phyloP scores from a whole-genome alignment of 169 alveolate species.

The Plasmodium cynomolgi region DNA sequence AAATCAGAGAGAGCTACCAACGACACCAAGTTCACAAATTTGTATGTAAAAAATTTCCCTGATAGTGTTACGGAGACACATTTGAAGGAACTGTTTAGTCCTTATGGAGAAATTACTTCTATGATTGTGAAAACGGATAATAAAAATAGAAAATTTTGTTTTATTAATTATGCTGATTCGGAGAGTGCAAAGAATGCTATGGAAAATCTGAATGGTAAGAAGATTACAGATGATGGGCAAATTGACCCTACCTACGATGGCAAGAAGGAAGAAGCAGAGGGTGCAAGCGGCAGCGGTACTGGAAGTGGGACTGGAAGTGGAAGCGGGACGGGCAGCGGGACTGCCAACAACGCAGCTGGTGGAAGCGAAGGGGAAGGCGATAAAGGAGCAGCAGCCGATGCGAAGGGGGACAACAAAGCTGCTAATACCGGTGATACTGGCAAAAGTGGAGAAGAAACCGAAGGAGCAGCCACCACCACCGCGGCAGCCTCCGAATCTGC shows the following conservation, averaged over 20 bases:
- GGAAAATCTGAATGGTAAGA: slow-evolving; percentile 88
- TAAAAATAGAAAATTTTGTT: slow-evolving; percentile 91
- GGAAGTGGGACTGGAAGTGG: too few relatives aligned
- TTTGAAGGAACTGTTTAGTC: slow-evolving; percentile 84
- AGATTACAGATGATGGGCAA: slow-evolving; percentile 81
- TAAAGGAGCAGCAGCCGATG: not conserved
- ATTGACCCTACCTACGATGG: slow-evolving; percentile 49
- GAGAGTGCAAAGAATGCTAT: slow-evolving; percentile 92
- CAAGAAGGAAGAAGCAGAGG: slow-evolving; percentile 56
- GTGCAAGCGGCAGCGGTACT: not conserved
- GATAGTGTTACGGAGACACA: slow-evolving; percentile 88
- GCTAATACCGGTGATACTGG: not conserved
- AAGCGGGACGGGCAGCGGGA: not conserved
- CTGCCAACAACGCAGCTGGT: not conserved
- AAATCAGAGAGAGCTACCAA: slow-evolving; percentile 86
- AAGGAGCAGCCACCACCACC: not conserved
- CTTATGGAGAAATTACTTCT: slow-evolving; percentile 92
- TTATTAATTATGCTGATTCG: slow-evolving; percentile 90
- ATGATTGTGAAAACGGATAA: slow-evolving; percentile 88
- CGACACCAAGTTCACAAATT: slow-evolving; percentile 86
- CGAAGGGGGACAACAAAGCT: not conserved
- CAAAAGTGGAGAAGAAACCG: slow-evolving; percentile 4
- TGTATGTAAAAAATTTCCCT: slow-evolving; percentile 94
- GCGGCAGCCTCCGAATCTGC: slow-evolving; percentile 15
- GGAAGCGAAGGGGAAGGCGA: not conserved